These are phyloP conservation scores for Trypanosoma cruzi DNA, from an alignment of 208 protist genomes.

Conservation along the genomic window DNA sequence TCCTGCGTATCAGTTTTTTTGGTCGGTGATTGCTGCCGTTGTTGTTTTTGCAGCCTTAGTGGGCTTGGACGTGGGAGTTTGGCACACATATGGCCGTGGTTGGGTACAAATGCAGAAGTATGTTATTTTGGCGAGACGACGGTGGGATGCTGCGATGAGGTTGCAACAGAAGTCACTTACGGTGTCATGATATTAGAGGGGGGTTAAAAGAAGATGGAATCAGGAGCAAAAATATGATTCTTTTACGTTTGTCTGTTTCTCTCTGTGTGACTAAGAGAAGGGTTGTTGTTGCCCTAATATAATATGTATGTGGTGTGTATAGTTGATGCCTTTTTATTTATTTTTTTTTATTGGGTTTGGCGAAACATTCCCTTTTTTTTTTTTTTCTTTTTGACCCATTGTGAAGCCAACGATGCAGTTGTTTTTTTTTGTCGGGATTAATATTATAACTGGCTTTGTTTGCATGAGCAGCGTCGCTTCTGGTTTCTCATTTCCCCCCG, in stretches of 20 bases:
- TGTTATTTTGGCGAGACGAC: slow-evolving; percentile 71
- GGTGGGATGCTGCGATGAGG: slow-evolving; percentile 63
- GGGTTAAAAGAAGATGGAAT: background rate
- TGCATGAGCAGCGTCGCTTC: background rate
- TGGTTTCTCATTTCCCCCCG: background rate
- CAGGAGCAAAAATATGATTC: background rate
- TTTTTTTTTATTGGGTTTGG: background rate
- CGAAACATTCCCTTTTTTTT: background rate
- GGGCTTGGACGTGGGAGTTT: slow-evolving; percentile 42
- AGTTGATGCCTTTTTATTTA: background rate
- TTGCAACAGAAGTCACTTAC: slow-evolving; percentile 53
- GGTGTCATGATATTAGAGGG: slow-evolving; percentile 33
- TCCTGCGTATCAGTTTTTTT: slow-evolving; percentile 68
- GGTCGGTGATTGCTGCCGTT: slow-evolving; percentile 64
- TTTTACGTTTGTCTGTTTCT: slow-evolving; percentile 12
- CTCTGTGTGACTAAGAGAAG: background rate
- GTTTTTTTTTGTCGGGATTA: background rate
- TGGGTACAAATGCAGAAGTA: slow-evolving; percentile 90
- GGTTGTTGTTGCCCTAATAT: background rate
- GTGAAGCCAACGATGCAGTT: background rate
- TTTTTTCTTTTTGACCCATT: too few species aligned
- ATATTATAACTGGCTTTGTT: background rate
- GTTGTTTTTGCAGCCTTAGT: slow-evolving; percentile 40
- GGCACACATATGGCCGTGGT: slow-evolving; percentile 39
- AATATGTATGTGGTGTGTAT: background rate